Conservation (phyloP, 2,329 filamentous ascomycete species). For the Sclerotinia trifoliorum region DNA sequence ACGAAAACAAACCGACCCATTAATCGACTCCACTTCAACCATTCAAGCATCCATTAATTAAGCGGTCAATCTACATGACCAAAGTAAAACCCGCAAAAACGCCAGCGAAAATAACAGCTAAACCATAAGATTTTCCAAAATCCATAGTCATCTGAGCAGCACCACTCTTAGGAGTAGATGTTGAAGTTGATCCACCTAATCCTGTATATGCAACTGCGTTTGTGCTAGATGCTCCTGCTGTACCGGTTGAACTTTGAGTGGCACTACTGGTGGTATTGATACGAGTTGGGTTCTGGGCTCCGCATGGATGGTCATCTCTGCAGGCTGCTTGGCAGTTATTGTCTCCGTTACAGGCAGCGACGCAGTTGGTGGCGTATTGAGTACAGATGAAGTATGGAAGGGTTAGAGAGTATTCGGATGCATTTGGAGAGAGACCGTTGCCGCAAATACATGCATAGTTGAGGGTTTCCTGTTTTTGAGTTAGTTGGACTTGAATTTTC, state of each 20-base stretch:
- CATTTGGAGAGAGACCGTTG: conserved; percentile 64
- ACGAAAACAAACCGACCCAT: background rate
- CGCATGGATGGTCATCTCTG: conserved; percentile 67
- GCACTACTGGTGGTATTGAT: conserved; percentile 55
- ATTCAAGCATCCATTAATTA: background rate
- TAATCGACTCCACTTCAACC: background rate
- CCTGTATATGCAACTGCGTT: conserved; percentile 45
- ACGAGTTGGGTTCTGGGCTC: conserved; percentile 62
- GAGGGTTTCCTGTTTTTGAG: conserved; percentile 50
- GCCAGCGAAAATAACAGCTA: conserved; percentile 52
- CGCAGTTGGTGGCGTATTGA: conserved; percentile 69
- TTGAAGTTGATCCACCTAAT: conserved; percentile 41
- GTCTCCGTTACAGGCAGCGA: conserved; percentile 55
- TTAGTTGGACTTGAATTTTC: background rate
- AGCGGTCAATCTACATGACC: conserved; percentile 45
- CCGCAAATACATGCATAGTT: conserved; percentile 72
- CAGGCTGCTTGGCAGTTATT: conserved; percentile 60
- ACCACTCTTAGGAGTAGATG: conserved; percentile 34
- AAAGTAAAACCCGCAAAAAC: conserved; percentile 58
- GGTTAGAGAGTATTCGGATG: conserved; percentile 74
- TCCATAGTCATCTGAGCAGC: conserved; percentile 46
- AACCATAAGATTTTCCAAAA: conserved; percentile 55
- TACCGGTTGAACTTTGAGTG: conserved; percentile 43
- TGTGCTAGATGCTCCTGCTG: conserved; percentile 40
- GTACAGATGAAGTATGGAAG: conserved; percentile 76